Base-by-base conservation (phyloP, 2,329 filamentous ascomycete species). In the Coniochaeta hoffmannii region DNA sequence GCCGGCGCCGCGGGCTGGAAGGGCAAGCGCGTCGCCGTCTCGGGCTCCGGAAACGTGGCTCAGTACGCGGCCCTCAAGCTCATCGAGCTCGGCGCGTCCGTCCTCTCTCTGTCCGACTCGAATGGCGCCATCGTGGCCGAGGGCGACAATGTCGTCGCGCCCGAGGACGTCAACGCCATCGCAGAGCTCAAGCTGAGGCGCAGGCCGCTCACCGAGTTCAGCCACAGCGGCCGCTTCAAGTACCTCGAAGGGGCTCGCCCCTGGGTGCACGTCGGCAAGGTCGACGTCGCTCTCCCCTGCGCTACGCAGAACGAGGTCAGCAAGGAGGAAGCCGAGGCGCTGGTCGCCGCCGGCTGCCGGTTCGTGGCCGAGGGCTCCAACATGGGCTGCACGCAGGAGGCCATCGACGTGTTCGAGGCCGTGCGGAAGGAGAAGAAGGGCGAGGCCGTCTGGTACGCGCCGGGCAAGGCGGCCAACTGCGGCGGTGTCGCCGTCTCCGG, bases 221-320 rank as follows among this genome's bases (percentile, higher is more conserved):
- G 83, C 64, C 75, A 78, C 68, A 76, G 74, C 59, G 69, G 73
- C 54, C 70, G 76, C 71, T 93, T 90, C 85, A 87, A 85, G 75
- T 97, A 96, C 81, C 77, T 96, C 63, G 84, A 86, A 62, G 92
- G 91, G 63, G 91, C 85, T 53, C 86, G 94, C 41, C 94, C 94
- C 63, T 99, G 94, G 94, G 80, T 84, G 62, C 89, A 97, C 77
- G 89, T 93, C 67, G 89, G 87, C 71, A 85, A 87, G 69, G 87
- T 97, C 69, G 93, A 97, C 71, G 82, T 97, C 62, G 94, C 89
- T 32, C 88, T 97, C 56, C 94, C 94, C 54, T 92, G 83, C 67
- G 94, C 94, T 38, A 97, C 94, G 58, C 92, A 99, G 81, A 99
- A 99, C 80, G 94, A 99, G 78, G 90, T 99, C 68, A 91, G 83